These are phyloP conservation scores for Aspergillus viridinutans DNA, from an alignment of 2,329 filamentous ascomycete species.

Conservation along the genomic window DNA sequence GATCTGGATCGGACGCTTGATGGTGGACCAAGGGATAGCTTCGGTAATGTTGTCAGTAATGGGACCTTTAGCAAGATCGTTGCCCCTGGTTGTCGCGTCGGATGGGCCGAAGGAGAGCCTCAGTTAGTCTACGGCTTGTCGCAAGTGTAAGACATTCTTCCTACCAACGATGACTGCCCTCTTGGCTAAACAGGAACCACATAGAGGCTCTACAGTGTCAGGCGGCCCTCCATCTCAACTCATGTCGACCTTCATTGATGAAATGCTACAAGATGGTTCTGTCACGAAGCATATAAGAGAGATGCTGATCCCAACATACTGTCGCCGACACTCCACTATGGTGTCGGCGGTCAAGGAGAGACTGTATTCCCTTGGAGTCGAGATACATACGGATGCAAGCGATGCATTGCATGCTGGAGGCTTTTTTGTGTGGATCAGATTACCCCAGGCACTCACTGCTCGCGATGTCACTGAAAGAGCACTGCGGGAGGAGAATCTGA, in stretches of 20 bases:
- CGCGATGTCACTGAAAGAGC: conserved; percentile 5
- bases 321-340: conserved; percentile 3
- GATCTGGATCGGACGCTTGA: not conserved
- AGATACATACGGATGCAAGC: conserved; percentile 4
- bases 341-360: conserved; percentile 5
- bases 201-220: conserved; percentile 37
- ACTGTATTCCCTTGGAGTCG: conserved; percentile 11
- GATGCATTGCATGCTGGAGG: conserved; percentile 7
- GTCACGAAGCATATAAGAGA: conserved; percentile 50
- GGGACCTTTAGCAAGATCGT: conserved; percentile 70
- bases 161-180: not conserved
- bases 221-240: conserved; percentile 56
- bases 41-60: not conserved
- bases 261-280: conserved; percentile 47
- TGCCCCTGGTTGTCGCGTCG: conserved; percentile 72
- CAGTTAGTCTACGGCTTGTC: conserved; percentile 54
- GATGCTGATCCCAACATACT: conserved; percentile 31
- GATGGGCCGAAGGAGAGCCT: conserved; percentile 71
- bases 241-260: conserved; percentile 51
- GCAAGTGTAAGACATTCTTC: conserved; percentile 45
- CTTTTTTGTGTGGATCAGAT: conserved; percentile 12
- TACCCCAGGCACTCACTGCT: conserved; percentile 7
- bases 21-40: not conserved
- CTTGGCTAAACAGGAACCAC: not conserved
- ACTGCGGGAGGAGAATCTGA: conserved; percentile 4